Evolutionary conservation across 2,329 filamentous ascomycete species (phyloP).

Genomic region (Didymella glomerata): DNA sequence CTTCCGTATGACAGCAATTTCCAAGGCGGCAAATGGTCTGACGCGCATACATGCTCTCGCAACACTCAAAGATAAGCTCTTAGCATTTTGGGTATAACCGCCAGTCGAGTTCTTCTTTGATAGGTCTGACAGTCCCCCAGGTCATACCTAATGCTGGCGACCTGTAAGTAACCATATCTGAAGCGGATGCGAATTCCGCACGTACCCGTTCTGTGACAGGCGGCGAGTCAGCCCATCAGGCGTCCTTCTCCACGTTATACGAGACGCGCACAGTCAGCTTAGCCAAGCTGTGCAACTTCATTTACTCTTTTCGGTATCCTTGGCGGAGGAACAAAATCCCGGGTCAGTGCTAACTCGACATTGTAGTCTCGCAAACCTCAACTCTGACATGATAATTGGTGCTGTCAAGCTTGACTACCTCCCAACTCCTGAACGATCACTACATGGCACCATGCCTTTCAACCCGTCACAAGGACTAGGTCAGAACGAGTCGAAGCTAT

Average conservation of each 20-base stretch:
- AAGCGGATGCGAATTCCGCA: not conserved
- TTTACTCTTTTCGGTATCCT: conserved; percentile 2
- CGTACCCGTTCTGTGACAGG: not conserved
- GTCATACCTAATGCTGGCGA: conserved; percentile 23
- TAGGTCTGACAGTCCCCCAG: not conserved
- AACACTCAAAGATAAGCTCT: conserved; percentile 22
- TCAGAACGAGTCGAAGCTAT: conserved; percentile 22
- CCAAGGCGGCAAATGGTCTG: conserved; percentile 15
- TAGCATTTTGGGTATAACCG: conserved; percentile 12
- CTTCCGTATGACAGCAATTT: conserved; percentile 9
- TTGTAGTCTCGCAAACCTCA: conserved; percentile 14
- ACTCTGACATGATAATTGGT: conserved; percentile 20
- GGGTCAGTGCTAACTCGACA: conserved; percentile 1
- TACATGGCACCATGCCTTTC: conserved; percentile 25
- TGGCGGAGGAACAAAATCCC: not conserved
- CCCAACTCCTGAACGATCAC: conserved; percentile 20
- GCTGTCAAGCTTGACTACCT: conserved; percentile 25
- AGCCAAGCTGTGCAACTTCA: conserved; percentile 1
- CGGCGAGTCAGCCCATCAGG: not conserved
- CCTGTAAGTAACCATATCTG: conserved; percentile 20
- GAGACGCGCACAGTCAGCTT: conserved; percentile 9
- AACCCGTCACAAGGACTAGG: conserved; percentile 27
- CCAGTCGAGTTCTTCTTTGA: not conserved
- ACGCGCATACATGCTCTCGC: conserved; percentile 23
- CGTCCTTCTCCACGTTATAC: not conserved